phyloP scores from a whole-genome alignment of 306 rosid species.

The Alnus rubra region DNA sequence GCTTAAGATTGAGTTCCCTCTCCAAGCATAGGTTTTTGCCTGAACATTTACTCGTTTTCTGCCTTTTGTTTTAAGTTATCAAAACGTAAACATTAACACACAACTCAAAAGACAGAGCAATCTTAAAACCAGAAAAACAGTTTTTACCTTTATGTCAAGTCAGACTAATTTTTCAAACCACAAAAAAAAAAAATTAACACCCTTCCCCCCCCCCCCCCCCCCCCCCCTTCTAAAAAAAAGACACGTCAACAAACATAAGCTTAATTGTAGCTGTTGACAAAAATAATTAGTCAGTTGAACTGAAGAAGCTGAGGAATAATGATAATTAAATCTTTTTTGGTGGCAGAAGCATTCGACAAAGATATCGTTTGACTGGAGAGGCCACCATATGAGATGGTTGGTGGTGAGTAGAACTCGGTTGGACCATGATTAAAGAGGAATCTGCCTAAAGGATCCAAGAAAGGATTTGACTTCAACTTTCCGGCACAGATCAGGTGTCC shows the following conservation, averaged over 20 bases:
- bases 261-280: background rate
- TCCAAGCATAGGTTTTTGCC: background rate
- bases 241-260: no score
- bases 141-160: no score
- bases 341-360: constrained; percentile 39
- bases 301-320: background rate
- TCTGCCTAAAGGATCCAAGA: constrained; percentile 40
- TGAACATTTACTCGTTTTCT: background rate
- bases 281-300: constrained; percentile 5
- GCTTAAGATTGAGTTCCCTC: background rate
- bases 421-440: constrained; percentile 36
- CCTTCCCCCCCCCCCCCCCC: no score
- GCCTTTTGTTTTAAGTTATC: no score
- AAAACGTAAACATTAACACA: no score
- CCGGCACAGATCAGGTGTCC: constrained; percentile 23
- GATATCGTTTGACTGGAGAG: constrained; percentile 39
- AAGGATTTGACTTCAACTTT: constrained; percentile 38
- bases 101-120: no score
- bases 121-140: no score
- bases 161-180: no score
- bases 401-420: constrained; percentile 44
- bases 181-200: no score
- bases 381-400: constrained; percentile 36
- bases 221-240: no score
- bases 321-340: constrained; percentile 12